phyloP scores from a whole-genome alignment of 805 yeast genomes.

The Saturnispora diversa region DNA sequence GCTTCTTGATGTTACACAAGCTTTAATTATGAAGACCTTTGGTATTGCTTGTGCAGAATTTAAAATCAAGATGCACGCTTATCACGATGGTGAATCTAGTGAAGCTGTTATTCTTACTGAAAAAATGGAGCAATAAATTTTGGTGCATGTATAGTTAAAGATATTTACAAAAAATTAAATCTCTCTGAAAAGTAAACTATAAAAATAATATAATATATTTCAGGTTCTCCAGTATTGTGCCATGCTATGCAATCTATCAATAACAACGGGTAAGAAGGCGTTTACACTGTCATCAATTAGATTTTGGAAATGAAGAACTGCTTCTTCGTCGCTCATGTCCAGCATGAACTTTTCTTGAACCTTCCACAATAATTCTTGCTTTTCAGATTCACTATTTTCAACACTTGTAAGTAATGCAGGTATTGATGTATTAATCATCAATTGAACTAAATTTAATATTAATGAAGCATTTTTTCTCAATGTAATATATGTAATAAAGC shows the following conservation, averaged over 20 bases:
- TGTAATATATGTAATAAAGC: constrained; percentile 90
- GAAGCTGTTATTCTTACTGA: constrained; percentile 19
- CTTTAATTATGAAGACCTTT: constrained; percentile 84
- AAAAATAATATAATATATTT: background rate
- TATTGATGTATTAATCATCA: constrained; percentile 88
- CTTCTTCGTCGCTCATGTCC: constrained; percentile 93
- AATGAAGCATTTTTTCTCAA: constrained; percentile 82
- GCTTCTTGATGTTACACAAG: constrained; percentile 78
- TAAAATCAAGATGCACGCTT: constrained; percentile 72
- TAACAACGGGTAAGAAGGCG: constrained; percentile 89
- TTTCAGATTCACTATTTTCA: constrained; percentile 48
- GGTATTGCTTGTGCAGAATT: constrained; percentile 93
- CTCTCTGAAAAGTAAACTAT: background rate
- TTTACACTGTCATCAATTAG: constrained; percentile 90
- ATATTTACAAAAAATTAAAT: constrained; percentile 7
- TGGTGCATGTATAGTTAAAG: constrained; percentile 6
- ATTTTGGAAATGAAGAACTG: constrained; percentile 88
- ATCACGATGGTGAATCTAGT: constrained; percentile 55
- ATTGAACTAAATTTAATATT: constrained; percentile 81
- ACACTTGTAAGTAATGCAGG: constrained; percentile 62
- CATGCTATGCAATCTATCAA: constrained; percentile 87
- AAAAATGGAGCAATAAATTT: constrained; percentile 9
- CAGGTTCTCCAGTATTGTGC: constrained; percentile 97
- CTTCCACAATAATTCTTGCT: constrained; percentile 77
- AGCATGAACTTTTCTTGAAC: constrained; percentile 91